phyloP scores from a whole-genome alignment of 192 early-diverging fungal species.

The Coemansia sp. region DNA sequence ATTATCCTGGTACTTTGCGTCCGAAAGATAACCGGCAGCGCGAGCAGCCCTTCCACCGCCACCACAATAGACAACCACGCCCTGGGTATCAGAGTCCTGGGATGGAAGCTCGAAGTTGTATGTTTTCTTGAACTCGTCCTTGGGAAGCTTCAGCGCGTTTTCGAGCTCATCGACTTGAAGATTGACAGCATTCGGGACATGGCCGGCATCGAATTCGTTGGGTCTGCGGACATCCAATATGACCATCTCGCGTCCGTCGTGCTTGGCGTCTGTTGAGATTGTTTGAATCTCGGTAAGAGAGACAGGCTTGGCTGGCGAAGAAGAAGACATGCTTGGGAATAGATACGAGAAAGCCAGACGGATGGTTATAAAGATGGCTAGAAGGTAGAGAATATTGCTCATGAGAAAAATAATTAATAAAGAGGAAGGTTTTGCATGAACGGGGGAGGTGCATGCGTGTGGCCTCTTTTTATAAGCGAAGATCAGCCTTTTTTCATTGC shows the following conservation, averaged over 20 bases:
- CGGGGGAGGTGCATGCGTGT: background rate
- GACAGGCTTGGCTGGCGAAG: conserved; percentile 12
- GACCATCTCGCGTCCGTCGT: conserved; percentile 6
- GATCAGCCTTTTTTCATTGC: too few relatives aligned
- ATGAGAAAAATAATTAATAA: background rate
- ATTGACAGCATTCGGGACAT: conserved; percentile 24
- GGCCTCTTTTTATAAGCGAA: background rate
- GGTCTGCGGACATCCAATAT: conserved; percentile 36
- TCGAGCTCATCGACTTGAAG: conserved; percentile 25
- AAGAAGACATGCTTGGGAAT: conserved; percentile 21
- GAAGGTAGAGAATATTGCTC: conserved; percentile 18
- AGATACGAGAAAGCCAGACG: conserved; percentile 11
- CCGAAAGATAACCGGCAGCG: conserved; percentile 13
- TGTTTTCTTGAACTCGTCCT: conserved; percentile 12
- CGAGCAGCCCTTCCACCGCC: conserved; percentile 21
- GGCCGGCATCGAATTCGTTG: conserved; percentile 20
- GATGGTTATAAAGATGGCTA: conserved; percentile 8
- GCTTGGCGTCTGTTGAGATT: conserved; percentile 15
- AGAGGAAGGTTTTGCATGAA: background rate
- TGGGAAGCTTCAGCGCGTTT: conserved; percentile 14
- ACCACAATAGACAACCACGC: conserved; percentile 31
- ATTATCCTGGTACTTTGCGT: conserved; percentile 17
- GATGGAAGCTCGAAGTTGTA: conserved; percentile 26
- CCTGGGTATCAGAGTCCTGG: conserved; percentile 2
- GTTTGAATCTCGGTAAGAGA: conserved; percentile 13